Conservation (phyloP, 768 basidiomycete genomes). For the Psilocybe cyanescens region DNA sequence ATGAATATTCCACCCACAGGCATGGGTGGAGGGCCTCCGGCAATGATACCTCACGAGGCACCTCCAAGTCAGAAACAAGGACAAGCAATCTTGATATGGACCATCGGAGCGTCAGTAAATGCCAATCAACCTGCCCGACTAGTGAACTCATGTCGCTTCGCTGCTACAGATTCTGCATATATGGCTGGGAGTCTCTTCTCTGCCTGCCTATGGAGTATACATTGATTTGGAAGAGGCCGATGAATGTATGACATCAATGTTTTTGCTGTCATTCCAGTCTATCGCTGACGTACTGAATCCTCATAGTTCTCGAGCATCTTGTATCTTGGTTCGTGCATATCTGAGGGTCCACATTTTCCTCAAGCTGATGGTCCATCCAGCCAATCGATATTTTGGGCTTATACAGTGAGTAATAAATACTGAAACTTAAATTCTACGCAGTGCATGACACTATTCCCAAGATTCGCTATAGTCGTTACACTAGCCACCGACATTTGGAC, state of each 20-base stretch:
- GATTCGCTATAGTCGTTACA: slow-evolving; percentile 15
- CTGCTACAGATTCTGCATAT: slow-evolving; percentile 25
- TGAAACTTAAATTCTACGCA: neutral
- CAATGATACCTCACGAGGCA: slow-evolving; percentile 14
- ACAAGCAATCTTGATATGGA: slow-evolving; percentile 25
- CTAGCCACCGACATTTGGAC: slow-evolving; percentile 19
- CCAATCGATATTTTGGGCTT: slow-evolving; percentile 27
- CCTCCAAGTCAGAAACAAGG: slow-evolving; percentile 18
- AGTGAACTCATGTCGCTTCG: neutral
- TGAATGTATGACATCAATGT: slow-evolving; percentile 17
- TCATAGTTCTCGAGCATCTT: slow-evolving; percentile 10
- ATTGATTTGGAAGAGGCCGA: slow-evolving; percentile 25
- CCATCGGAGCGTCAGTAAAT: slow-evolving; percentile 23
- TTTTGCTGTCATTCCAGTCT: neutral
- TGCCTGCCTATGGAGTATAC: slow-evolving; percentile 24
- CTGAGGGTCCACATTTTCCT: too few relatives aligned
- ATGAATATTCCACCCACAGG: neutral
- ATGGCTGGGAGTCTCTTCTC: slow-evolving; percentile 27
- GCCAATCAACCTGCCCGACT: neutral
- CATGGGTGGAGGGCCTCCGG: slow-evolving; percentile 2
- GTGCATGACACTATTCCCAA: neutral
- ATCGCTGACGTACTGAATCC: neutral
- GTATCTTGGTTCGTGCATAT: slow-evolving; percentile 11
- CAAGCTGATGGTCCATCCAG: neutral
- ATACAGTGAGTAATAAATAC: slow-evolving; percentile 17